A percentile compares a stretch with the other conserved stretches of the same genome.
phyloP scores from a whole-genome alignment of 208 protist species.

The Leishmania aethiopica region DNA sequence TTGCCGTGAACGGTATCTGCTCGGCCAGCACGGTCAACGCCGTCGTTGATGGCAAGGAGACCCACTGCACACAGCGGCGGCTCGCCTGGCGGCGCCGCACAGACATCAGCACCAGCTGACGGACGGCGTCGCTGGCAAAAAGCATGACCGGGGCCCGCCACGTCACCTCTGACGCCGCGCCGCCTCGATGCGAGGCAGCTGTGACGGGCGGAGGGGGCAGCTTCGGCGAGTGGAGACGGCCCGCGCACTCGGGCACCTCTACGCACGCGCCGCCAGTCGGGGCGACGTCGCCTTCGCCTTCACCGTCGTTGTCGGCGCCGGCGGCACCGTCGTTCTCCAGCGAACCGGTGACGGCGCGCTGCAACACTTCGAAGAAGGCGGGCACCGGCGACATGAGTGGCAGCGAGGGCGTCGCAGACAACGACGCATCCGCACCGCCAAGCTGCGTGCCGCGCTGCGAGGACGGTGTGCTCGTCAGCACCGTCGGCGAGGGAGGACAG shows the following conservation, averaged over 20 bases:
- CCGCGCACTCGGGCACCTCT: slow-evolving; percentile 13
- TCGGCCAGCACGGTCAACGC: slow-evolving; percentile 12
- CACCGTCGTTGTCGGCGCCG: not conserved
- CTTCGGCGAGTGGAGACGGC: slow-evolving; percentile 11
- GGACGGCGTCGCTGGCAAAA: slow-evolving; percentile 22
- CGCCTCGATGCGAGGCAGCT: not conserved
- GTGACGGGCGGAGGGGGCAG: not conserved
- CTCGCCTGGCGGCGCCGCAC: slow-evolving; percentile 21
- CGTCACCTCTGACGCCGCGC: not conserved
- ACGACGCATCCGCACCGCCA: not conserved
- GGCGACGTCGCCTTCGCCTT: not conserved
- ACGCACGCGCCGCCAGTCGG: not conserved
- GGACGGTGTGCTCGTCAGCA: slow-evolving; percentile 4
- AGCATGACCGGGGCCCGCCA: slow-evolving; percentile 16
- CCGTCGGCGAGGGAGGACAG: not conserved
- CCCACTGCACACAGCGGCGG: slow-evolving; percentile 46
- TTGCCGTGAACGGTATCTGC: not conserved
- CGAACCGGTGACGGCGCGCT: slow-evolving; percentile 7
- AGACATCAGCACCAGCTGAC: slow-evolving; percentile 10
- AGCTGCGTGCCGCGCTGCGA: slow-evolving; percentile 13
- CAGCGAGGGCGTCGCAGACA: not conserved
- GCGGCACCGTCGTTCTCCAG: not conserved
- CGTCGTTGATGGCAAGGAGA: slow-evolving; percentile 32
- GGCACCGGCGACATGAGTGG: slow-evolving; percentile 16
- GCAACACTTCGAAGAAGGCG: slow-evolving; percentile 24